Evolutionary conservation across 768 basidiomycete genomes (phyloP), one percentile per base, ranked within the genome.

Genomic region (Amanita pseudoporphyria): DNA sequence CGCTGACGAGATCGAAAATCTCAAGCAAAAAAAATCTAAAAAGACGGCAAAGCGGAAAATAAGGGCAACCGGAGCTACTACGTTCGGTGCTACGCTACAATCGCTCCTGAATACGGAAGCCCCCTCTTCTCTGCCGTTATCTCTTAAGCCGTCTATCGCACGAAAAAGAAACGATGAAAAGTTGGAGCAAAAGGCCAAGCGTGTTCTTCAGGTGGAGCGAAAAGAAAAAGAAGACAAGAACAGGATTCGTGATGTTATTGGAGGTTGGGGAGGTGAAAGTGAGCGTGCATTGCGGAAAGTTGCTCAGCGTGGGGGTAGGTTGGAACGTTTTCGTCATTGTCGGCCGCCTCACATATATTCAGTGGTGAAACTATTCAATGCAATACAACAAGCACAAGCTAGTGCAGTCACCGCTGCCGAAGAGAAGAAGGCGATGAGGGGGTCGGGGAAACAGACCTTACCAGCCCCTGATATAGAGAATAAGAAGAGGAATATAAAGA

Each of bases 351-450:
- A 50, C 40, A 24, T 10, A n/a, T 7, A 31, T 13, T 24, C 32
- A 78, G 89, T 92, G 40, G 87, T 92, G n/a, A 81, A 85, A 59
- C 68, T 92, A 13, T 92, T 92, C 69, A 92, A 92, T 57, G 80
- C 77, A 3, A 86, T 92, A 43, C 89, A 91, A 54, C 85, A 87
- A 54, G 82, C 87, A 16, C 89, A 92, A 57, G 68, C 73, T 22
- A 74, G 72, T 10, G 69, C 76, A 1, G 62, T 72, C 9, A 71
- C 63, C 5, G 73, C 74, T 9, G 74, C 71, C 19, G 80, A 81
- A 58, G 75, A 79, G 51, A 60, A 72, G 49, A 87, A 85, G 65
- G 68, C 73, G 9, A 62, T 72, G 26, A 73, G 83, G 57, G 87
- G 88, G 3, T 73, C 77, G 18, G 87, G 87, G 21, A 90, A 85